Conservation (phyloP, 2,329 filamentous ascomycete species). For the Pseudogymnoascus sp. region DNA sequence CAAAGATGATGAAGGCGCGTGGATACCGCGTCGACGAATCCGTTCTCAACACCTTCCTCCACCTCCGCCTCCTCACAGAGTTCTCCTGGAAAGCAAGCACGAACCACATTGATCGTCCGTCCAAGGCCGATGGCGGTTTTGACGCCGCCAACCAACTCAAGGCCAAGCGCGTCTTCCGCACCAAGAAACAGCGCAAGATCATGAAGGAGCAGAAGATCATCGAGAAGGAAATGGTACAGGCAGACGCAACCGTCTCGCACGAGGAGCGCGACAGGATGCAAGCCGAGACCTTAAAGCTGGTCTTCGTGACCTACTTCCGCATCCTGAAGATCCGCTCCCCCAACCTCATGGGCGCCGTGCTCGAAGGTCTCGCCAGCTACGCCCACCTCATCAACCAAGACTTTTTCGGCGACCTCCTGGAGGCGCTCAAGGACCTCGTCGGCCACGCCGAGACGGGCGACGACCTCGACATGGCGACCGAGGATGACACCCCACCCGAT, state of each 20-base stretch:
- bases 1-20: slow-evolving; percentile 90
- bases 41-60: slow-evolving; percentile 83
- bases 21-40: slow-evolving; percentile 77
- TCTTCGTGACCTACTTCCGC: slow-evolving; percentile 92
- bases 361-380: slow-evolving; percentile 90
- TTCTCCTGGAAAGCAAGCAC: slow-evolving; percentile 78
- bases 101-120: slow-evolving; percentile 59
- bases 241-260: slow-evolving; percentile 82
- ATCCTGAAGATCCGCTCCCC: slow-evolving; percentile 78
- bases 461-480: slow-evolving; percentile 34
- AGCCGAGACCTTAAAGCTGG: slow-evolving; percentile 88
- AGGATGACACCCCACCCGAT: slow-evolving; percentile 27
- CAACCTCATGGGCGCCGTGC: slow-evolving; percentile 88
- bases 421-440: slow-evolving; percentile 89
- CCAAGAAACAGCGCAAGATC: slow-evolving; percentile 77
- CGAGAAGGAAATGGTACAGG: slow-evolving; percentile 87
- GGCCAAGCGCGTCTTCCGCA: slow-evolving; percentile 75
- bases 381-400: slow-evolving; percentile 97
- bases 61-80: slow-evolving; percentile 79
- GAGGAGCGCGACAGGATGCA: slow-evolving; percentile 93
- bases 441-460: slow-evolving; percentile 58
- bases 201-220: slow-evolving; percentile 79
- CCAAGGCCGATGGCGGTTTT: slow-evolving; percentile 34
- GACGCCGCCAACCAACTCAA: slow-evolving; percentile 53
- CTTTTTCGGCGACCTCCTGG: slow-evolving; percentile 93